These are phyloP conservation scores for Meyerozyma guilliermondii DNA, from an alignment of 1,139 yeast genomes.

Conservation along the genomic window DNA sequence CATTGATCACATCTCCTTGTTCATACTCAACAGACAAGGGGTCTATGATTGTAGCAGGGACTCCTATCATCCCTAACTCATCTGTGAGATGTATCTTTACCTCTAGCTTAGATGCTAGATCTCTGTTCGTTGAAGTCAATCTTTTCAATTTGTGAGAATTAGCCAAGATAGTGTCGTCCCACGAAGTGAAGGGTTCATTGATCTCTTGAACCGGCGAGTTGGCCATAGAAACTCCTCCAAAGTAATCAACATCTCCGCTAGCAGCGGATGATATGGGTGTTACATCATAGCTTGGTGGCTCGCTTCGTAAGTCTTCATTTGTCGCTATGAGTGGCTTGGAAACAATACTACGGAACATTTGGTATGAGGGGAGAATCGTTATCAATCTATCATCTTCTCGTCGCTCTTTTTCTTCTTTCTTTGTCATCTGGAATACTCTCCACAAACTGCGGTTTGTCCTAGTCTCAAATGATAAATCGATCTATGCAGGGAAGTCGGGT, in stretches of 20 bases:
- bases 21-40: conserved; percentile 27
- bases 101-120: conserved; percentile 22
- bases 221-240: conserved; percentile 15
- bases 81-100: conserved; percentile 28
- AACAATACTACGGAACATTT: conserved; percentile 36
- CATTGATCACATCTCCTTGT: conserved; percentile 38
- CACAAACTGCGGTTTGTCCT: too few species aligned
- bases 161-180: conserved; percentile 31
- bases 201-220: conserved; percentile 15
- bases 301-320: conserved; percentile 25
- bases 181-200: conserved; percentile 12
- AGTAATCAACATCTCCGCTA: conserved; percentile 15
- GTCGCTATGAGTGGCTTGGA: conserved; percentile 33
- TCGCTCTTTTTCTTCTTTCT: conserved; percentile 1
- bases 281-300: conserved; percentile 34
- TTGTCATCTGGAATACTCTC: background rate
- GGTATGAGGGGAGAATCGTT: conserved; percentile 40
- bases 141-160: conserved; percentile 33
- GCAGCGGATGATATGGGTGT: conserved; percentile 19
- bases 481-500: background rate
- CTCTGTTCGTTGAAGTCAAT: conserved; percentile 26
- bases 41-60: conserved; percentile 24
- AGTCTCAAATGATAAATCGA: too few species aligned
- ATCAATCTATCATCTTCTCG: conserved; percentile 20
- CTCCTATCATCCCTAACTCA: conserved; percentile 26